These are phyloP conservation scores for Neonectria ditissima DNA, from an alignment of 2,329 filamentous ascomycete genomes.

Conservation along the genomic window DNA sequence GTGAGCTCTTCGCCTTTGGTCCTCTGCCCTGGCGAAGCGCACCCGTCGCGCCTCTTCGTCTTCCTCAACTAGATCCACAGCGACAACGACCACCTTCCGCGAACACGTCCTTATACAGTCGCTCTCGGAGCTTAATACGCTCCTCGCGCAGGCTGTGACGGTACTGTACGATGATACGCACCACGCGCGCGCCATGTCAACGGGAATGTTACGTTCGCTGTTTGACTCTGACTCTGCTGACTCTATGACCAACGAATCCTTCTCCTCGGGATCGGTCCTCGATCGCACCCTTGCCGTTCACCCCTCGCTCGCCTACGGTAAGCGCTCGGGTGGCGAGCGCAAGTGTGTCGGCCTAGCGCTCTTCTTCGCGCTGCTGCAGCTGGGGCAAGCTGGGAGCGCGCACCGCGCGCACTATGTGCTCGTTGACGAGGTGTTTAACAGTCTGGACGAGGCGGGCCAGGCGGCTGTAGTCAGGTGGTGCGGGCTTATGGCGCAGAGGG, in stretches of 20 bases:
- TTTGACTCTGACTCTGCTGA: slow-evolving; percentile 27
- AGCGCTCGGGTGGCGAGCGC: slow-evolving; percentile 38
- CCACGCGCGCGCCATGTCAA: slow-evolving; percentile 26
- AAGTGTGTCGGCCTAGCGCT: slow-evolving; percentile 37
- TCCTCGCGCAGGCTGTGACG: slow-evolving; percentile 29
- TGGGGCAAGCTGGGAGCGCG: slow-evolving; percentile 27
- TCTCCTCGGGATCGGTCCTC: slow-evolving; percentile 21
- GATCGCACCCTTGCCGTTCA: slow-evolving; percentile 25
- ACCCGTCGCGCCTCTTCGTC: slow-evolving; percentile 23
- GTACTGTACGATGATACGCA: slow-evolving; percentile 34
- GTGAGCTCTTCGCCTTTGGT: slow-evolving; percentile 39
- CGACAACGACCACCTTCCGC: slow-evolving; percentile 29
- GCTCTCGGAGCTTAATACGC: slow-evolving; percentile 32
- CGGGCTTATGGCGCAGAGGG: slow-evolving; percentile 23
- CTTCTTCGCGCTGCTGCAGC: slow-evolving; percentile 39
- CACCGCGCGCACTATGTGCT: slow-evolving; percentile 38
- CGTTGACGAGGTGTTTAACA: slow-evolving; percentile 40
- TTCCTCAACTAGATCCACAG: slow-evolving; percentile 18
- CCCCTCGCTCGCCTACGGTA: slow-evolving; percentile 30
- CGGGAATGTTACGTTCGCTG: slow-evolving; percentile 34
- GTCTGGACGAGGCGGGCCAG: slow-evolving; percentile 32
- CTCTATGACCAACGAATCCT: neutral
- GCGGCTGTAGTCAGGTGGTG: slow-evolving; percentile 36
- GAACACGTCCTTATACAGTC: slow-evolving; percentile 32
- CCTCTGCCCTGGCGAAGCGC: slow-evolving; percentile 26